Percentiles rank a stretch among this genome's conserved stretches.
These are phyloP conservation scores for Cyberlindnera saturnus DNA, from an alignment of 805 yeast species.

Conservation along the genomic window DNA sequence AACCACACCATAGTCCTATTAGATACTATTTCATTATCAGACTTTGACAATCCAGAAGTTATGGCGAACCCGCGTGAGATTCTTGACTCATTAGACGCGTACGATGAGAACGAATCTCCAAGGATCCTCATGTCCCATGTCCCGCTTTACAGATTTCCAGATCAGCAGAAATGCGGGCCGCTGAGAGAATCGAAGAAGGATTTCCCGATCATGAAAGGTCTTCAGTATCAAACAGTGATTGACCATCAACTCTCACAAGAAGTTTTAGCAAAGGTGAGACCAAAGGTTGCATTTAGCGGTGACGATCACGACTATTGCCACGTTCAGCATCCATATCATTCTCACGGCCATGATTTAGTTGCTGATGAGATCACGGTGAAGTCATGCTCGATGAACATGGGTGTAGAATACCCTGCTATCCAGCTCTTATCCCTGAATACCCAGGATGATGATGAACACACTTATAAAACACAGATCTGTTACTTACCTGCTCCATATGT, in stretches of 20 bases:
- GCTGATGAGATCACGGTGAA: conserved; percentile 83
- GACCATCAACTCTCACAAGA: conserved; percentile 52
- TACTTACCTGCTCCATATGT: conserved; percentile 50
- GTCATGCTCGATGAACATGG: conserved; percentile 90
- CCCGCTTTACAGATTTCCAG: conserved; percentile 71
- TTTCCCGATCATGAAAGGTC: conserved; percentile 70
- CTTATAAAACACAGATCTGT: conserved; percentile 44
- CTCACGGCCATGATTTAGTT: conserved; percentile 20
- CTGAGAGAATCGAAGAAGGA: conserved; percentile 58
- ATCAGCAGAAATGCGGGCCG: conserved; percentile 64
- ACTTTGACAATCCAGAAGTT: conserved; percentile 40
- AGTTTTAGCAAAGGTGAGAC: conserved; percentile 53
- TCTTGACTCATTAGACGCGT: conserved; percentile 32
- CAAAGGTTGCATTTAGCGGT: conserved; percentile 74
- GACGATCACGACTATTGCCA: conserved; percentile 98
- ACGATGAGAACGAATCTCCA: conserved; percentile 36
- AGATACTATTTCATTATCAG: conserved; percentile 81
- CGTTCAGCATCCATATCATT: conserved; percentile 42
- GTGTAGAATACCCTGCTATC: conserved; percentile 77
- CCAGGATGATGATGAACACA: conserved; percentile 9
- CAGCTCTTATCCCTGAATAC: conserved; percentile 67
- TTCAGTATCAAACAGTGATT: conserved; percentile 88
- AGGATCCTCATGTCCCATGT: conserved; percentile 78
- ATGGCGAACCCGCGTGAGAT: conserved; percentile 45
- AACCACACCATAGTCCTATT: conserved; percentile 72